Base-by-base conservation (phyloP, 495 filamentous ascomycete genomes). In the Articulospora tetracladia region DNA sequence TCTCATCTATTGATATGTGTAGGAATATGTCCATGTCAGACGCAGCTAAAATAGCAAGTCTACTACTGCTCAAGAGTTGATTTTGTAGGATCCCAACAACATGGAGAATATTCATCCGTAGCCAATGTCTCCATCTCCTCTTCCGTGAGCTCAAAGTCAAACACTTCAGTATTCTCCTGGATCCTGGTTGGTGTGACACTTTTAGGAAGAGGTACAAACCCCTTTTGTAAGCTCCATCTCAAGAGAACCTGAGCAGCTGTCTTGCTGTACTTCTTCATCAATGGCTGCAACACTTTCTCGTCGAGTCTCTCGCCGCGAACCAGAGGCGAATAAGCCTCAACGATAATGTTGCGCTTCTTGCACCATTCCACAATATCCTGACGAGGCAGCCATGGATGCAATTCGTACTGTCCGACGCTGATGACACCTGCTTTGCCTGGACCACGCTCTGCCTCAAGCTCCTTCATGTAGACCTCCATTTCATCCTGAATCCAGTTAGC, bases 191-290 rank as follows among this genome's bases (percentile, higher is more conserved):
- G 73, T 0, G 82, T 91, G 0, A 85, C 86, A 36, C 86, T 91
- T 76, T 93, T 93, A 3, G 90, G 88, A 24, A 94, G 79, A 27
- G 88, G 87, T 19, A 92, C 76, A 49, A 83, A 82, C 0, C 85
- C 86, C 74, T 87, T 93, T 69, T 96, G 90, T 72, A 97, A 73
- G 68, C 89, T 92, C 92, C 93, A 97, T 52, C 90, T 78, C 11
- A 97, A 53, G 61, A 97, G 69, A 10, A 97, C 77, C 76, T 97
- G 93, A 1, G 89, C 87, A 51, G 84, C 76, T 8, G 82, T 86
- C 78, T 89, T 93, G 8, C 77, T 77, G 62, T 93, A 77, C 73
- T 92, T 91, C 73, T 84, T 76, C 0, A 80, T 79, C 59, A 95
- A 64, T 24, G 73, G 72, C 60, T 79, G 69, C 53, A 94, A 67